Base-by-base conservation (phyloP, 176 grass and related monocot species). In the Chloris gayana region DNA sequence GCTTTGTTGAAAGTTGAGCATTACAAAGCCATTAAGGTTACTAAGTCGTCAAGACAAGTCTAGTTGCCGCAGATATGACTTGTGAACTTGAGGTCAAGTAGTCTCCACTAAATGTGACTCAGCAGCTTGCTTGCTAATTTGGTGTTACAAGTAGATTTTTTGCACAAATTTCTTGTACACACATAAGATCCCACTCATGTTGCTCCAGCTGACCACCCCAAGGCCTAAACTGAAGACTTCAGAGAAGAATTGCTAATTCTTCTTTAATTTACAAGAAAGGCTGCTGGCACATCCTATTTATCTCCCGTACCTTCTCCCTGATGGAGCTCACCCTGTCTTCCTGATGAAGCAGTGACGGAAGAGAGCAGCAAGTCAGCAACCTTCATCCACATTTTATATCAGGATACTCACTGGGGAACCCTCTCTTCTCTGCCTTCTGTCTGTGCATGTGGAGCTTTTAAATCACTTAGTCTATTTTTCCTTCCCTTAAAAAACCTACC, bases 1-100 rank as follows among this genome's bases (percentile, higher is more conserved):
- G 15, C 35, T 41, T 12, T 42, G 18, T 41, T 82, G 24, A 80
- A 79, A 58, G 27, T 65, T 64, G 27, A 57, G 30, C 57, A 73
- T 24, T 42, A 73, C 62, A 73, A 24, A 15, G 32, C 21, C 25
- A 80, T 24, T 30, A 56, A 17, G 6, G 1, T 38, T 74, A 74
- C n/a, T 57, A 39, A 38, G 11, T 74, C 6, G 17, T 74, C 72
- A 74, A 56, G 49, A 25, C 62, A 64, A 66, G 62, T 19, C 62
- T 18, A 19, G 27, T 31, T 21, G 32, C 47, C 34, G 19, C 49
- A 8, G 31, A 7, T 54, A 30, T 21, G 7, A 57, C 31, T 74
- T 32, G 22, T 38, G 59, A 21, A 57, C 53, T 39, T 44, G 26
- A 29, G 56, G 26, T 45, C 21, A 8, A 47, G 1, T 78, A 34